Evolutionary conservation across 1,284 basidiomycete genomes (phyloP).

Genomic region (Tranzscheliella williamsii): DNA sequence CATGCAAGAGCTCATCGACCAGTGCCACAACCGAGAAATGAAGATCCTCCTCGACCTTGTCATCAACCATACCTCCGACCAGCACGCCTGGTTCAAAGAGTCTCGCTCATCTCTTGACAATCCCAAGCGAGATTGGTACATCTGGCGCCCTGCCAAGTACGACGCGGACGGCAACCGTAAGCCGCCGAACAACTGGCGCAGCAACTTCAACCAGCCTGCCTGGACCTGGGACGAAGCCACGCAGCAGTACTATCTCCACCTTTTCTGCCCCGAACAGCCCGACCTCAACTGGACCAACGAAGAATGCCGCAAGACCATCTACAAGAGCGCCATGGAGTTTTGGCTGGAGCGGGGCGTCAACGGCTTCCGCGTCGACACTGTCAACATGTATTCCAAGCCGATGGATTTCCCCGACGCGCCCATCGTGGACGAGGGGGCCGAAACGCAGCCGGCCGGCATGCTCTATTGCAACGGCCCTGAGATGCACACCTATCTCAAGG

Average conservation of each 20-base stretch:
- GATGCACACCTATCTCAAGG: conserved; percentile 72
- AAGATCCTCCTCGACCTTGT: conserved; percentile 79
- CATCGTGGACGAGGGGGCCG: conserved; percentile 65
- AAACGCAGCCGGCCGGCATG: conserved; percentile 68
- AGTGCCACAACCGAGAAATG: conserved; percentile 71
- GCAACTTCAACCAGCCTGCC: conserved; percentile 72
- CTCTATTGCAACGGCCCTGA: conserved; percentile 49
- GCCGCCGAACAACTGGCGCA: conserved; percentile 75
- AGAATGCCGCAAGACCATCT: conserved; percentile 66
- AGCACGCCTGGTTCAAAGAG: conserved; percentile 70
- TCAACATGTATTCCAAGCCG: conserved; percentile 56
- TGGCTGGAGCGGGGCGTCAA: conserved; percentile 76
- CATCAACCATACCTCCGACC: conserved; percentile 76
- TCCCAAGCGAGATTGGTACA: conserved; percentile 74
- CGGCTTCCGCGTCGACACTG: conserved; percentile 67
- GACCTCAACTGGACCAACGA: conserved; percentile 79
- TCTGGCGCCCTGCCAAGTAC: conserved; percentile 72
- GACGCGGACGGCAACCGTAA: conserved; percentile 63
- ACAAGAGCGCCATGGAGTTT: conserved; percentile 70
- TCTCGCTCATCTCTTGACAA: conserved; percentile 68
- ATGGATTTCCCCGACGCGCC: conserved; percentile 57
- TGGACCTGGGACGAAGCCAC: conserved; percentile 75
- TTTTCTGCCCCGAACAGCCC: conserved; percentile 73
- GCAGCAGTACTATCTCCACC: conserved; percentile 75
- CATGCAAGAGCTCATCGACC: conserved; percentile 70